These are phyloP conservation scores for Podospora pseudocomata DNA, from an alignment of 495 filamentous ascomycete species.

Conservation along the genomic window DNA sequence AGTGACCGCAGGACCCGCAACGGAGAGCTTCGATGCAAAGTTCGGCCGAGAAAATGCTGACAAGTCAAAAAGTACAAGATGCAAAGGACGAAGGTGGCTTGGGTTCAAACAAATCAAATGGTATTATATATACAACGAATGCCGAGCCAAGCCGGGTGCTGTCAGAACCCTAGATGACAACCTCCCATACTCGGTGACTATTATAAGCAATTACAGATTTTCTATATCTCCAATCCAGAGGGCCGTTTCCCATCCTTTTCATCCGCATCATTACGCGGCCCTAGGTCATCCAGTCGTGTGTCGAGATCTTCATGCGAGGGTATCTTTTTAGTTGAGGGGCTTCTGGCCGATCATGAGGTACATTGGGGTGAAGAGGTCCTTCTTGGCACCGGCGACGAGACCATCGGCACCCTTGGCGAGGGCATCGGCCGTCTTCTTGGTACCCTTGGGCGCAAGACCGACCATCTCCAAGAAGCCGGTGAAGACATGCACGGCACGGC, in stretches of 20 bases:
- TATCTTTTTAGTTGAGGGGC: constrained; percentile 47
- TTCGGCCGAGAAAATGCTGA: background rate
- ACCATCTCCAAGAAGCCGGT: constrained; percentile 74
- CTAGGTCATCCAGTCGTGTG: constrained; percentile 15
- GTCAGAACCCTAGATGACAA: constrained; percentile 3
- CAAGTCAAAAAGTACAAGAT: background rate
- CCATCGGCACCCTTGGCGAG: constrained; percentile 80
- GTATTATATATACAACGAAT: constrained; percentile 11
- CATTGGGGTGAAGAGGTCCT: constrained; percentile 98
- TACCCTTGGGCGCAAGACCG: constrained; percentile 73
- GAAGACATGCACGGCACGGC: constrained; percentile 71
- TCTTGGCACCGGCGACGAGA: constrained; percentile 83
- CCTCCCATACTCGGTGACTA: constrained; percentile 15
- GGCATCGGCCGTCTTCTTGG: constrained; percentile 93
- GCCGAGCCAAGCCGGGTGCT: background rate
- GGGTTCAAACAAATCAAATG: background rate
- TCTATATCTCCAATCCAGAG: constrained; percentile 12
- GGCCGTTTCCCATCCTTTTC: constrained; percentile 7
- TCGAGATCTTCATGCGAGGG: constrained; percentile 4
- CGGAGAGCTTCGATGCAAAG: background rate
- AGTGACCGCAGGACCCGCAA: background rate
- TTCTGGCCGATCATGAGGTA: constrained; percentile 97
- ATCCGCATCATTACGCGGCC: constrained; percentile 26
- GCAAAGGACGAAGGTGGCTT: background rate
- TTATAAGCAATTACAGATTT: constrained; percentile 15